Percentiles rank a stretch among this genome's conserved stretches.
These are phyloP conservation scores for Allomyces javanicus DNA, from an alignment of 192 early-diverging fungal species.

Conservation along the genomic window DNA sequence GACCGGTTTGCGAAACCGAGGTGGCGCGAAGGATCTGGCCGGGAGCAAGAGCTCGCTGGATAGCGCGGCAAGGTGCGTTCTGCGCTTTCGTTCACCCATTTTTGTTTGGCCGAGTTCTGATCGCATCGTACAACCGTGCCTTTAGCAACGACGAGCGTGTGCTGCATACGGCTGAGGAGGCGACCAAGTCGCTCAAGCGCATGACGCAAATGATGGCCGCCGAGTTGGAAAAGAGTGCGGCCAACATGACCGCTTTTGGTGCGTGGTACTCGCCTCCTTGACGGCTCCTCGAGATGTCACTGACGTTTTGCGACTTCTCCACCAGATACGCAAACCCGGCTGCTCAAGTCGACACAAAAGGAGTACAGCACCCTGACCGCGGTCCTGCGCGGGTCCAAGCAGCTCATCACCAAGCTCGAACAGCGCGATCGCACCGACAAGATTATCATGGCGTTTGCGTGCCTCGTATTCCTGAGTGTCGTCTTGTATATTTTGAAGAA, in stretches of 20 bases:
- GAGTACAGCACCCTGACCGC: slow-evolving; percentile 36
- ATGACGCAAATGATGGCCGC: slow-evolving; percentile 40
- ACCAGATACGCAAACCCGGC: slow-evolving; percentile 28
- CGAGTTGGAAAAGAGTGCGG: slow-evolving; percentile 39
- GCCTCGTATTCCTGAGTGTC: slow-evolving; percentile 34
- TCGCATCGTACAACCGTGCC: too few relatives aligned
- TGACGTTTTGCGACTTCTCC: slow-evolving; percentile 1
- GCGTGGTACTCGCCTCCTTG: background rate
- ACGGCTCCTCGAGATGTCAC: background rate
- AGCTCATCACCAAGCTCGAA: slow-evolving; percentile 39
- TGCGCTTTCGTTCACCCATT: too few relatives aligned
- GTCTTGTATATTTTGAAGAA: slow-evolving; percentile 44
- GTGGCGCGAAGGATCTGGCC: too few relatives aligned
- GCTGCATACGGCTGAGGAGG: slow-evolving; percentile 16
- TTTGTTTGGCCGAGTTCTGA: too few relatives aligned
- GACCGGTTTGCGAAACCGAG: too few relatives aligned
- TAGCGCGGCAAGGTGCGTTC: too few relatives aligned
- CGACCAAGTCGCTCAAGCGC: slow-evolving; percentile 33
- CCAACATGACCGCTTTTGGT: slow-evolving; percentile 34
- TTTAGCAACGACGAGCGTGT: too few relatives aligned
- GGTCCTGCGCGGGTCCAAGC: slow-evolving; percentile 29
- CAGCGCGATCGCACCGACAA: slow-evolving; percentile 48
- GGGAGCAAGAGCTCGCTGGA: too few relatives aligned
- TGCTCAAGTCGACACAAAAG: slow-evolving; percentile 21
- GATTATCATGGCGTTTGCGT: slow-evolving; percentile 32